Conservation (phyloP, 2,329 filamentous ascomycete species). For the Colletotrichum sp. region DNA sequence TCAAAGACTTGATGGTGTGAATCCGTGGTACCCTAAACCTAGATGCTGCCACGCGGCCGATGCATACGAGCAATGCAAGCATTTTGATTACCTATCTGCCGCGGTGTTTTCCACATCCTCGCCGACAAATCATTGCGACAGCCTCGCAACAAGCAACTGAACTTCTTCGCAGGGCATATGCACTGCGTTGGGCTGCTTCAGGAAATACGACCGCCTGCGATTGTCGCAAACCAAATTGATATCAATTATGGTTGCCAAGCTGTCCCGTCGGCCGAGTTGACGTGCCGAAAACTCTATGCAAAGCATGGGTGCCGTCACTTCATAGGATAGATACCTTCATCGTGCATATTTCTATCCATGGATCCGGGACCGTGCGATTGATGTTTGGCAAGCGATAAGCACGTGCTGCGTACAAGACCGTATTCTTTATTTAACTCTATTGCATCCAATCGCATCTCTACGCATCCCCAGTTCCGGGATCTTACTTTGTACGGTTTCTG, state of each 20-base stretch:
- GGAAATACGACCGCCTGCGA: fast-evolving
- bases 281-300: neutral
- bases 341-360: neutral
- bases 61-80: neutral
- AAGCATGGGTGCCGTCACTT: neutral
- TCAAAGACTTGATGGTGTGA: neutral
- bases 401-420: neutral
- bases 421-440: neutral
- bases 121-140: neutral
- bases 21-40: fast-evolving
- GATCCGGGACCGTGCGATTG: neutral
- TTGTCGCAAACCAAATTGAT: neutral
- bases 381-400: neutral
- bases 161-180: neutral
- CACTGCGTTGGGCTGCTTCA: neutral
- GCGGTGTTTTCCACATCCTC: neutral
- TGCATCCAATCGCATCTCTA: neutral
- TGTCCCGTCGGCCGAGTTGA: neutral
- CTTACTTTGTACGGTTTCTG: neutral
- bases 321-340: neutral
- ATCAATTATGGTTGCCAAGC: fast-evolving
- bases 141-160: neutral
- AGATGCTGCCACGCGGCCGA: neutral
- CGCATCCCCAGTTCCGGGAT: neutral
- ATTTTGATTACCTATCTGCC: neutral